Evolutionary conservation across 2,329 filamentous ascomycete genomes (phyloP), one percentile per base, ranked within the genome.

Genomic region (Penicillium sp.): DNA sequence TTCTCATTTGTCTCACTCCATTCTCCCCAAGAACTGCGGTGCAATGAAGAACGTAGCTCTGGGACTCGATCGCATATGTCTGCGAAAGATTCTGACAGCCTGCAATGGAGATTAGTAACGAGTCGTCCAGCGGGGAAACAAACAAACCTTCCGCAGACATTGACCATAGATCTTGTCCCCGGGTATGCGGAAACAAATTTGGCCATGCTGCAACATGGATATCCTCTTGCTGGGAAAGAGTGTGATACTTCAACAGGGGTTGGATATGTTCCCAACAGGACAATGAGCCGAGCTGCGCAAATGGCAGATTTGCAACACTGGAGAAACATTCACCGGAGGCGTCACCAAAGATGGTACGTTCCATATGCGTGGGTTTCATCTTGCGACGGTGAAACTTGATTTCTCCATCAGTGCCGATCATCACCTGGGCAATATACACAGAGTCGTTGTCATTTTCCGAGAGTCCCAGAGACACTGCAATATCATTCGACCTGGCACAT

Each of bases 61-160:
- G 71, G 1, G 79, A 76, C 61, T 86, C 84, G 7, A 85, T 77
- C 1, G 83, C 82, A 56, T 84, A 84, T 0, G 77, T 75, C 53
- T 79, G 79, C 0, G 80, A 78, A 1, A 83, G 68, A 37, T 61
- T 74, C 24, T 72, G 73, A 49, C 72, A 76, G 4, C 56, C 54
- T 52, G 18, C 17, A n/a, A 36, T 36, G 7, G 4, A 3, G 17
- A 24, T 42, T 17, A 47, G 36, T 13, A 49, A 12, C 4, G 13
- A 17, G 6, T n/a, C 36, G n/a, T 23, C 3, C 7, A 10, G 1
- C 1, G 12, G 12, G 9, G 15, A 30, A 15, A 7, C n/a, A 6
- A 2, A 34, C 46, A 27, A 27, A 58, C 65, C 70, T 29, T 69
- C 66, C 8, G 49, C 59, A 1, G 68, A 68, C 65, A 68, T 72